phyloP scores from a whole-genome alignment of 1,284 basidiomycete genomes.

The Pseudozyma flocculosa region DNA sequence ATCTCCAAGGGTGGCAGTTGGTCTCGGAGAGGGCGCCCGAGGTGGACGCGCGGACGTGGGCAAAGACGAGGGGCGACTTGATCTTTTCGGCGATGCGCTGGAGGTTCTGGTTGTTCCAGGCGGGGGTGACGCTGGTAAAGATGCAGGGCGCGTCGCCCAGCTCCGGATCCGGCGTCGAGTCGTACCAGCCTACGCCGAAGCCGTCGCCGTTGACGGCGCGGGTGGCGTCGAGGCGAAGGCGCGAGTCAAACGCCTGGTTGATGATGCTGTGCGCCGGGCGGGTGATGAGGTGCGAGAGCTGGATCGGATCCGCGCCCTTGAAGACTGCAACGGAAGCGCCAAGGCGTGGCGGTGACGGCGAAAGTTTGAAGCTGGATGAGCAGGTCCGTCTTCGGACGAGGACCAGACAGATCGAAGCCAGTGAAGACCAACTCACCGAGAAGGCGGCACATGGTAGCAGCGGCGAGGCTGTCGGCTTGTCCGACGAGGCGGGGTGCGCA shows the following conservation, averaged over 20 bases:
- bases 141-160: constrained; percentile 70
- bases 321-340: constrained; percentile 25
- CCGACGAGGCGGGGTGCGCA: no score
- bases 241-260: constrained; percentile 55
- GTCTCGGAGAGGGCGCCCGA: constrained; percentile 51
- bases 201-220: constrained; percentile 72
- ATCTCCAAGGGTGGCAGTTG: constrained; percentile 55
- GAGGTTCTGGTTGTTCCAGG: constrained; percentile 55
- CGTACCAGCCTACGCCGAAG: constrained; percentile 83
- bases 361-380: no score
- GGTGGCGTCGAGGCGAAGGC: constrained; percentile 59
- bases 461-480: no score
- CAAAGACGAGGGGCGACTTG: constrained; percentile 52
- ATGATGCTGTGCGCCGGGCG: constrained; percentile 86
- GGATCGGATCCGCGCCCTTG: constrained; percentile 46
- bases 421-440: constrained; percentile 17
- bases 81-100: constrained; percentile 54
- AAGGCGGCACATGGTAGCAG: constrained; percentile 27
- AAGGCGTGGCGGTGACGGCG: not conserved
- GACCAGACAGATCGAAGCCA: no score
- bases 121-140: constrained; percentile 86
- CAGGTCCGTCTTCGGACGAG: no score
- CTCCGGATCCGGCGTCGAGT: constrained; percentile 31
- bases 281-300: constrained; percentile 70
- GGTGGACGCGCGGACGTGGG: constrained; percentile 49